These are phyloP conservation scores for Mycena olivaceomarginata DNA, from an alignment of 768 basidiomycete genomes.

Conservation along the genomic window DNA sequence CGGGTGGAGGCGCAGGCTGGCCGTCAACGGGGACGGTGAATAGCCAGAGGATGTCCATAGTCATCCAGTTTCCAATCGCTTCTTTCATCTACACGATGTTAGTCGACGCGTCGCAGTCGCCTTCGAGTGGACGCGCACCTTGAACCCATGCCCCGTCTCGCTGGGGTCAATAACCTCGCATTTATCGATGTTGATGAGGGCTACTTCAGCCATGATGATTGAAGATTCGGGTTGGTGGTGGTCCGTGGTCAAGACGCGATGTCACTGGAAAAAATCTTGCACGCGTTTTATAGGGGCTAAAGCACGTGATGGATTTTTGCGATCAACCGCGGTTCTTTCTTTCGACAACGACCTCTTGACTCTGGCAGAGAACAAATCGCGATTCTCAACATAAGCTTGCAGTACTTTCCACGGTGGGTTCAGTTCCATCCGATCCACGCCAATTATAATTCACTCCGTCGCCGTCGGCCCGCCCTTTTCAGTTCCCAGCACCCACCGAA, in stretches of 20 bases:
- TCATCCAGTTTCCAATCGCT: not conserved
- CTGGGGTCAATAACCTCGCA: slow-evolving; percentile 11
- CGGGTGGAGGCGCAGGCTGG: not conserved
- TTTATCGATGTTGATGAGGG: slow-evolving; percentile 31
- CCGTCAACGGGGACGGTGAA: slow-evolving; percentile 11
- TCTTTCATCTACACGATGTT: slow-evolving; percentile 12
- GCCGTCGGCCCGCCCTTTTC: too few relatives aligned
- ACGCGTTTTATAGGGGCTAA: slow-evolving; percentile 5
- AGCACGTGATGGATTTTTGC: not conserved
- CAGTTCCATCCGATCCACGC: too few relatives aligned
- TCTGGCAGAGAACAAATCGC: too few relatives aligned
- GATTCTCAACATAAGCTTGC: too few relatives aligned
- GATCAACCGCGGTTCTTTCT: not conserved
- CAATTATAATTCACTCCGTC: too few relatives aligned
- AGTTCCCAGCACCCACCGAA: too few relatives aligned
- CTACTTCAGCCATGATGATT: not conserved
- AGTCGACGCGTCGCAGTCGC: not conserved
- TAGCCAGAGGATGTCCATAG: slow-evolving; percentile 8
- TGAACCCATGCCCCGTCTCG: not conserved
- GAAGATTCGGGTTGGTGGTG: not conserved
- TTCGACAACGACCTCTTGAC: too few relatives aligned
- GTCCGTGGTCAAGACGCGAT: not conserved
- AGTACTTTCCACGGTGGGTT: too few relatives aligned
- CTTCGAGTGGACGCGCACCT: slow-evolving; percentile 6
- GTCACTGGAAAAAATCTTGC: not conserved